phyloP scores from a whole-genome alignment of 169 alveolate genomes.

The Cryptosporidium andersoni region DNA sequence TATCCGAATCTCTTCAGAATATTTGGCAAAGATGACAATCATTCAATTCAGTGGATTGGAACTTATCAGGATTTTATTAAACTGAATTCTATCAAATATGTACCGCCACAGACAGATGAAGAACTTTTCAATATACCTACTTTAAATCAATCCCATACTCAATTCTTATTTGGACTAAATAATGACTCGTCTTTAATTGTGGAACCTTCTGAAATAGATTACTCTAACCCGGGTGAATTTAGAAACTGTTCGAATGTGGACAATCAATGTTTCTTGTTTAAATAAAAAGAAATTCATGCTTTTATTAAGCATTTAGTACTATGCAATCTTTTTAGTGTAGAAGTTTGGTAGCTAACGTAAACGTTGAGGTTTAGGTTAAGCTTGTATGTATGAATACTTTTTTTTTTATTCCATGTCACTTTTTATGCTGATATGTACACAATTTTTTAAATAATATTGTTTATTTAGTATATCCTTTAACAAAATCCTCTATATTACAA shows the following conservation, averaged over 20 bases:
- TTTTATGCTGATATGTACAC: too few relatives aligned
- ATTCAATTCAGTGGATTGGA: constrained; percentile 71
- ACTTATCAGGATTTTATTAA: constrained; percentile 52
- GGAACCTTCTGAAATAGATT: background rate
- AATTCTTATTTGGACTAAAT: constrained; percentile 44
- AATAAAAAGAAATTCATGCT: background rate
- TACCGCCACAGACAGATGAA: constrained; percentile 66
- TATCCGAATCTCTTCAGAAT: constrained; percentile 67
- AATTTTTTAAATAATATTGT: too few relatives aligned
- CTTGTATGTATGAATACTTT: too few relatives aligned
- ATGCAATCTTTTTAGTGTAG: background rate
- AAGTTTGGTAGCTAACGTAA: constrained; percentile 25
- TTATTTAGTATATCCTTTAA: too few relatives aligned
- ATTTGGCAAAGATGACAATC: constrained; percentile 67
- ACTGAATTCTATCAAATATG: constrained; percentile 40
- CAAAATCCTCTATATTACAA: too few relatives aligned
- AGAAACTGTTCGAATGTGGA: background rate
- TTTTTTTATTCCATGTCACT: too few relatives aligned
- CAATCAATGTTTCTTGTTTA: background rate
- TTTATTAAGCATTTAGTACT: background rate
- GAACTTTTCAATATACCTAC: constrained; percentile 55
- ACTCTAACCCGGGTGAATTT: background rate
- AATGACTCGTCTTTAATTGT: constrained; percentile 18
- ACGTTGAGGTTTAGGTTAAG: constrained; percentile 68
- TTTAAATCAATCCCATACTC: constrained; percentile 63